Percentiles rank a stretch among this genome's conserved stretches.
phyloP scores from a whole-genome alignment of 441 rosid genomes.

The Erodium moschatum region DNA sequence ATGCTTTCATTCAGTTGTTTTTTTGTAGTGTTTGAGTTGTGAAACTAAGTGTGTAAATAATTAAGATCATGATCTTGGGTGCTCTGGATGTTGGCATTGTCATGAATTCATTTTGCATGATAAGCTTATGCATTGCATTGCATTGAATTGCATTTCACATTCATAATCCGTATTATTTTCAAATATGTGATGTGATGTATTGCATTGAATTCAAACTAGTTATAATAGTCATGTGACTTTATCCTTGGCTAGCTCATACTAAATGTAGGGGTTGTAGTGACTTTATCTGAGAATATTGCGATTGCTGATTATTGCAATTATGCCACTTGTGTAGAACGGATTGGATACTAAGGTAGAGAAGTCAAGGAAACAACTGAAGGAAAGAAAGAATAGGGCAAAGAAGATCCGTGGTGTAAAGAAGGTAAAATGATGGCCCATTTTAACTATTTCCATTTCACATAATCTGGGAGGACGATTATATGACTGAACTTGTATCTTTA shows the following conservation, averaged over 20 bases:
- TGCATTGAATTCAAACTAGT: no score
- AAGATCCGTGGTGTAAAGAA: constrained; percentile 14
- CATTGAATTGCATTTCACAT: neutral
- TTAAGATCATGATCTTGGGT: neutral
- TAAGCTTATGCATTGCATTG: no score
- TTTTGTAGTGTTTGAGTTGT: neutral
- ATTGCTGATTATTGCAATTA: neutral
- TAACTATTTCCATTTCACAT: neutral
- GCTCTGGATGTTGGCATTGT: neutral
- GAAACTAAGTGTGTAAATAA: neutral
- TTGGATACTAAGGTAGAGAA: constrained; percentile 2
- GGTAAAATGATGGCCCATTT: neutral
- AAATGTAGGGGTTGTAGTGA: neutral
- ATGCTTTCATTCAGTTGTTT: neutral
- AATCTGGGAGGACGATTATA: neutral
- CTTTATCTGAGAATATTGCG: neutral
- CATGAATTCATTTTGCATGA: no score
- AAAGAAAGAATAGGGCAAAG: constrained; percentile 1
- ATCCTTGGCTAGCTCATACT: neutral
- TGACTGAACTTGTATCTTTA: neutral
- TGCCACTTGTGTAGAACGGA: neutral
- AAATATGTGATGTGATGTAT: no score
- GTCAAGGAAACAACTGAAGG: constrained; percentile 5
- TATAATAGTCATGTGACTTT: no score
- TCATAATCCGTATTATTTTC: neutral